phyloP scores from a whole-genome alignment of 2,329 filamentous ascomycete species.

The Dactylellina leptospora region DNA sequence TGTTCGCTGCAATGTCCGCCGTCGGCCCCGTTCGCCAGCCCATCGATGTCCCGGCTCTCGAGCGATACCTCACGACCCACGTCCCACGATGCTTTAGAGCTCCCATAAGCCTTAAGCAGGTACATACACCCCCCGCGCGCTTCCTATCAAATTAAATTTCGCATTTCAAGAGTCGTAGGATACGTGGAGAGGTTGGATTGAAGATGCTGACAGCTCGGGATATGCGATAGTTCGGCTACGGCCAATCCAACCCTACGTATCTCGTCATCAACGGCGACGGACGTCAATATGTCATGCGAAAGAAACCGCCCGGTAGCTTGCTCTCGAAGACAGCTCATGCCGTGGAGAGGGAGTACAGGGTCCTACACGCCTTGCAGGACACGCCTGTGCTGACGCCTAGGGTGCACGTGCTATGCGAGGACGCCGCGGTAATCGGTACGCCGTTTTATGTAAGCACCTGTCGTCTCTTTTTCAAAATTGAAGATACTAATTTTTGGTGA shows the following conservation, averaged over 20 bases:
- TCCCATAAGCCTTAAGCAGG: constrained; percentile 89
- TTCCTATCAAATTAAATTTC: neutral
- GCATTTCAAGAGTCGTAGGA: too few relatives aligned
- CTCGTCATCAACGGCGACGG: constrained; percentile 78
- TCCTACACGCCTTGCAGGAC: constrained; percentile 80
- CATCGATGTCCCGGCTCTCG: constrained; percentile 81
- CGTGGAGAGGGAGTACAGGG: constrained; percentile 92
- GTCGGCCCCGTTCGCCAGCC: constrained; percentile 88
- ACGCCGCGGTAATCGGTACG: constrained; percentile 80
- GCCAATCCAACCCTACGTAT: constrained; percentile 97
- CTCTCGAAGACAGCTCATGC: constrained; percentile 93
- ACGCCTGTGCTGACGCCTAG: constrained; percentile 88
- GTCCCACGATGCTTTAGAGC: constrained; percentile 80
- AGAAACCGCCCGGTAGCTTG: constrained; percentile 95
- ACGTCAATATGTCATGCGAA: constrained; percentile 83
- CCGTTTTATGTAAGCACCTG: constrained; percentile 73
- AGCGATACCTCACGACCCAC: constrained; percentile 77
- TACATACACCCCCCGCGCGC: constrained; percentile 59
- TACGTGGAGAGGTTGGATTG: neutral
- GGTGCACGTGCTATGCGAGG: constrained; percentile 85
- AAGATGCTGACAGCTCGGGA: constrained; percentile 1
- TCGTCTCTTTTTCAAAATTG: neutral
- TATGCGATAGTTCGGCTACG: constrained; percentile 83
- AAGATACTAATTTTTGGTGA: neutral
- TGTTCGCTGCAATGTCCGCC: constrained; percentile 65